Percentiles rank a stretch among this genome's conserved stretches.
phyloP scores from a whole-genome alignment of 2,329 filamentous ascomycete species.

The Colletotrichum cuscutae region DNA sequence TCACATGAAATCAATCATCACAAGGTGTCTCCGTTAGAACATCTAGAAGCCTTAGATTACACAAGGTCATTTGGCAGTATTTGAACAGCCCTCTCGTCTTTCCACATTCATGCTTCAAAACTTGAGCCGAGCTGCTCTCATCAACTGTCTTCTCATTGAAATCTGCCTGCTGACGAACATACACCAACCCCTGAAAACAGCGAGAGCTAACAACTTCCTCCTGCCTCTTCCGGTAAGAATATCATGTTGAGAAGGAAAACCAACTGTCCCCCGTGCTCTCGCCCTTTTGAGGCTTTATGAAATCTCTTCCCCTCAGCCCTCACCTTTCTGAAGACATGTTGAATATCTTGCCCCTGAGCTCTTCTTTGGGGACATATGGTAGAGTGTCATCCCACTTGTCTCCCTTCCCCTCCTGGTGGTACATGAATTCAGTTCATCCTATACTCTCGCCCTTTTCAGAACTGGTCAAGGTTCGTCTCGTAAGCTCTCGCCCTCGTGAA shows the following conservation, averaged over 20 bases:
- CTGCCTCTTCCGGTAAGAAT: neutral
- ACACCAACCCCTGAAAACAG: neutral
- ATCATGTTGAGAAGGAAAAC: neutral
- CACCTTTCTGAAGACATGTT: too few species aligned
- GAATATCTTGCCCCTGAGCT: too few species aligned
- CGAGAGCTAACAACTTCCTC: neutral
- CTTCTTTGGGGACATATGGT: too few species aligned
- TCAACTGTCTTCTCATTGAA: neutral
- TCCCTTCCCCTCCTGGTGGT: too few species aligned
- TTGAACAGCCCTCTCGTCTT: neutral
- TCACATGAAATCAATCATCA: neutral
- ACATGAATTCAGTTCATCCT: too few species aligned
- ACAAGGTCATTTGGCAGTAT: neutral
- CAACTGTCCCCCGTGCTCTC: neutral
- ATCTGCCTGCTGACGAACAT: neutral
- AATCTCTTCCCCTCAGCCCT: neutral
- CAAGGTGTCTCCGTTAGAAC: neutral
- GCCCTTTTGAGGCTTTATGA: neutral
- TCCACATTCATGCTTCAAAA: neutral
- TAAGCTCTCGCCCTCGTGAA: neutral
- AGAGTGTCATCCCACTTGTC: too few species aligned
- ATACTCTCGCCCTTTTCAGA: neutral
- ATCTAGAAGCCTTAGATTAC: neutral
- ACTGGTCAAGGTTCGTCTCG: neutral
- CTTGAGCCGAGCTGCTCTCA: neutral